A percentile compares a stretch with the other conserved stretches of the same genome.
These are phyloP conservation scores for Boletus patriciae DNA, from an alignment of 768 basidiomycete species.

Conservation along the genomic window DNA sequence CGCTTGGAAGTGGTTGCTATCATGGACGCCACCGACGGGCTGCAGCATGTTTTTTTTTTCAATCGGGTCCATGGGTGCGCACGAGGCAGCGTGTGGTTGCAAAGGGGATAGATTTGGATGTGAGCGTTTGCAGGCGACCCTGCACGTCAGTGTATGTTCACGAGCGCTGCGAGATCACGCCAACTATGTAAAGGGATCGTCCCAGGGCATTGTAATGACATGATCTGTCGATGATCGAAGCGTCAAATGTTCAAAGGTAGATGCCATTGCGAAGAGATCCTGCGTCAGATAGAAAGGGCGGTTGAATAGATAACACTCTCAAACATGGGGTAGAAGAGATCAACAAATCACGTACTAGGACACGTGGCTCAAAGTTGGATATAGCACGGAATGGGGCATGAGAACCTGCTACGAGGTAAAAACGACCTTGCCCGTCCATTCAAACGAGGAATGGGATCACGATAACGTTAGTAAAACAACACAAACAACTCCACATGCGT, in stretches of 20 bases:
- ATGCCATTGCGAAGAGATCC: slow-evolving; percentile 1
- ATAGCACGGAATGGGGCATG: background rate
- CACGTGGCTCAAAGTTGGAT: background rate
- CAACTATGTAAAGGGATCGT: background rate
- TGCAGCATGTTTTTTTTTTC: background rate
- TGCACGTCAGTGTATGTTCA: background rate
- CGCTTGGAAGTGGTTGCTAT: background rate
- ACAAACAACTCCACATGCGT: background rate
- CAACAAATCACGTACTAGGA: slow-evolving; percentile 4
- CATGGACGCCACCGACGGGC: background rate
- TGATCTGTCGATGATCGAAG: slow-evolving; percentile 5
- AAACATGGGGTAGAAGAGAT: background rate
- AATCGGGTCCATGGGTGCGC: background rate
- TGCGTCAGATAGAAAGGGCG: slow-evolving; percentile 2
- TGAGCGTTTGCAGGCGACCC: background rate
- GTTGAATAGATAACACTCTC: background rate
- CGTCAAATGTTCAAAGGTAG: background rate
- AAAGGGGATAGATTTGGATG: background rate
- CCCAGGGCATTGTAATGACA: background rate
- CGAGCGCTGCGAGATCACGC: background rate
- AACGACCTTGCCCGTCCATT: background rate
- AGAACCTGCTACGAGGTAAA: background rate
- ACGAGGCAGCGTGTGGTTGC: no score
- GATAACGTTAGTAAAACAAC: background rate
- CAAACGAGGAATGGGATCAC: background rate